Evolutionary conservation across 2,329 filamentous ascomycete genomes (phyloP).

Genomic region (Grosmannia serpens): DNA sequence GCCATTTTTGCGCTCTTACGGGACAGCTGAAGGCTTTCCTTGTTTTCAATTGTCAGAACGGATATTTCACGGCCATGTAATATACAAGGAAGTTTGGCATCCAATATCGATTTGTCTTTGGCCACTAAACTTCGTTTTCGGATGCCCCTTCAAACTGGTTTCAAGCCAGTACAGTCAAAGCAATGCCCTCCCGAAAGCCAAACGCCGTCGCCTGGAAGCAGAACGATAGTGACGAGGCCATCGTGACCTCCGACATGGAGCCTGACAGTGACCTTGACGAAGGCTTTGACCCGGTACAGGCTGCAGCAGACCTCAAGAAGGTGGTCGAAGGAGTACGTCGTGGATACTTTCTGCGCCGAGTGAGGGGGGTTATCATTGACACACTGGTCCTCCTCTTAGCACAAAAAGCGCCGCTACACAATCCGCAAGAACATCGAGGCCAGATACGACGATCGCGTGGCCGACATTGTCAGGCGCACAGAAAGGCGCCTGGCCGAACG

Average conservation of each 20-base stretch:
- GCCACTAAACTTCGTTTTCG: neutral
- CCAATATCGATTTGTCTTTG: neutral
- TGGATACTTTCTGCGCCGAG: neutral
- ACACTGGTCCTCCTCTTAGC: neutral
- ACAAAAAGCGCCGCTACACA: conserved; percentile 12
- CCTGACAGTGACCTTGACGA: conserved; percentile 2
- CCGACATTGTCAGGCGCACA: conserved; percentile 12
- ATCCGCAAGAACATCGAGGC: conserved; percentile 13
- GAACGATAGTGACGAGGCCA: neutral
- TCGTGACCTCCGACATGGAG: conserved; percentile 1
- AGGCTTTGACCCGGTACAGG: conserved; percentile 9
- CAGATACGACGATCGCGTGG: conserved; percentile 10
- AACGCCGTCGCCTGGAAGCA: neutral
- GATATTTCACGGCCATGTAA: neutral
- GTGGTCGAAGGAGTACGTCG: conserved; percentile 10
- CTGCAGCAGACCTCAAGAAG: conserved; percentile 8
- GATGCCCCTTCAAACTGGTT: neutral
- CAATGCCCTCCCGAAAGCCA: neutral
- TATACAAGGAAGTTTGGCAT: neutral
- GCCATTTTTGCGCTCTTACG: neutral
- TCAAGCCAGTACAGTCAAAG: neutral
- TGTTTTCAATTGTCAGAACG: neutral
- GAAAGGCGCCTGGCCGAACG: conserved; percentile 10
- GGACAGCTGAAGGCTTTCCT: no score
- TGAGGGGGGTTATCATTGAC: neutral